Evolutionary conservation across 345 rosid species (phyloP).

Genomic region (Psidium friedrichsthalianum): DNA sequence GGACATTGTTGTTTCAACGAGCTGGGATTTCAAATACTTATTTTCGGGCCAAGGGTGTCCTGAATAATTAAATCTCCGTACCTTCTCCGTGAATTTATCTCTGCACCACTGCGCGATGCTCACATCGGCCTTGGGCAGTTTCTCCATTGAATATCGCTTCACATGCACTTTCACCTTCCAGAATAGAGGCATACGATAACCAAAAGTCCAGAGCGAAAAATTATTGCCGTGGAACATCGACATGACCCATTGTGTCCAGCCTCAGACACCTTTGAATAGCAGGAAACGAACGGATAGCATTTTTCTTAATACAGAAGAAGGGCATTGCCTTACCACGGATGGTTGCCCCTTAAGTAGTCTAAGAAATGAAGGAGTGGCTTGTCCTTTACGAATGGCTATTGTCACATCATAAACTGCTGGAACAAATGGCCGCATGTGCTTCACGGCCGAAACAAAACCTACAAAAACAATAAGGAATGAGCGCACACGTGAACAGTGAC

Average conservation of each 20-base stretch:
- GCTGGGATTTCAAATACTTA: background rate
- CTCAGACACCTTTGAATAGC: too few species aligned
- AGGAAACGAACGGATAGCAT: too few species aligned
- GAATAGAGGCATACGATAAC: background rate
- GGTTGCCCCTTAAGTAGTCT: constrained; percentile 61
- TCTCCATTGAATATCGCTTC: constrained; percentile 40
- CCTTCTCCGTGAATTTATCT: constrained; percentile 55
- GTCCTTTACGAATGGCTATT: constrained; percentile 46
- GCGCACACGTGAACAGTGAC: too few species aligned
- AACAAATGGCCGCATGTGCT: constrained; percentile 71
- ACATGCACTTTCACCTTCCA: constrained; percentile 32
- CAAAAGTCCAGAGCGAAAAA: background rate
- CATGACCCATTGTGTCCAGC: background rate
- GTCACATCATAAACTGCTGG: constrained; percentile 85
- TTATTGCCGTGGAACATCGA: background rate
- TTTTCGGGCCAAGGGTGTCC: background rate
- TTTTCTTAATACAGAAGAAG: too few species aligned
- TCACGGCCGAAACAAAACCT: constrained; percentile 87
- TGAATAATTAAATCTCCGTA: background rate
- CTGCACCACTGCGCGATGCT: constrained; percentile 55
- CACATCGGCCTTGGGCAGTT: constrained; percentile 40
- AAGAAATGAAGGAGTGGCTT: constrained; percentile 60
- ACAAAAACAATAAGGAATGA: constrained; percentile 6
- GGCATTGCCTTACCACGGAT: constrained; percentile 47
- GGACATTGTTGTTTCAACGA: background rate